These are phyloP conservation scores for Nematodospora valgi DNA, from an alignment of 805 yeast species.

Conservation along the genomic window DNA sequence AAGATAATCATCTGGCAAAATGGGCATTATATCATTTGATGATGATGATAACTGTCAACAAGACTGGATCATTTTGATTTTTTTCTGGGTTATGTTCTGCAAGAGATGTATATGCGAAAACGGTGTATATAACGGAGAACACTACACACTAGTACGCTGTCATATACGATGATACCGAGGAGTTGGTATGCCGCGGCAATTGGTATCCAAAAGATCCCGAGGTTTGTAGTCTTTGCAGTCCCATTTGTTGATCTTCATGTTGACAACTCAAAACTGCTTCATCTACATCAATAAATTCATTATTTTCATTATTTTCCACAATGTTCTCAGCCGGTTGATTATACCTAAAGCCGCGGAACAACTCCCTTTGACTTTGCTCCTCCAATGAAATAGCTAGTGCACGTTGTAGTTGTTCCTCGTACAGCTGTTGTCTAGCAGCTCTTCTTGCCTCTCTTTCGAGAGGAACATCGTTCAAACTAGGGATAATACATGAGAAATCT, in stretches of 20 bases:
- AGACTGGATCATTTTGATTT: too few relatives aligned
- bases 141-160: not conserved
- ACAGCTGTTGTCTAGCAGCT: constrained; percentile 1
- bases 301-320: not conserved
- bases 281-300: constrained; percentile 8
- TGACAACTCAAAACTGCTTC: not conserved
- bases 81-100: too few relatives aligned
- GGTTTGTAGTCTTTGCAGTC: not conserved
- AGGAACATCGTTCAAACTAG: constrained; percentile 11
- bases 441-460: not conserved
- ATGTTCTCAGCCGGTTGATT: not conserved
- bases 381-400: constrained; percentile 3
- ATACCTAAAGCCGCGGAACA: constrained; percentile 5
- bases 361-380: constrained; percentile 4
- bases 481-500: constrained; percentile 21
- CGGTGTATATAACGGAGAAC: too few relatives aligned
- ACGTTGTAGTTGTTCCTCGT: constrained; percentile 4
- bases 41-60: too few relatives aligned
- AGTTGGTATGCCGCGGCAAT: not conserved
- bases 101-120: too few relatives aligned
- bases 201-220: not conserved
- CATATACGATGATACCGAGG: constrained; percentile 1
- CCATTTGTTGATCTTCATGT: not conserved
- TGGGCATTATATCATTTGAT: too few relatives aligned
- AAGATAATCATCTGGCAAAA: constrained; percentile 8